A percentile compares a stretch with the other conserved stretches of the same genome.
Evolutionary conservation across 495 filamentous ascomycete genomes (phyloP).

Genomic region (Penicillium chermesinum): DNA sequence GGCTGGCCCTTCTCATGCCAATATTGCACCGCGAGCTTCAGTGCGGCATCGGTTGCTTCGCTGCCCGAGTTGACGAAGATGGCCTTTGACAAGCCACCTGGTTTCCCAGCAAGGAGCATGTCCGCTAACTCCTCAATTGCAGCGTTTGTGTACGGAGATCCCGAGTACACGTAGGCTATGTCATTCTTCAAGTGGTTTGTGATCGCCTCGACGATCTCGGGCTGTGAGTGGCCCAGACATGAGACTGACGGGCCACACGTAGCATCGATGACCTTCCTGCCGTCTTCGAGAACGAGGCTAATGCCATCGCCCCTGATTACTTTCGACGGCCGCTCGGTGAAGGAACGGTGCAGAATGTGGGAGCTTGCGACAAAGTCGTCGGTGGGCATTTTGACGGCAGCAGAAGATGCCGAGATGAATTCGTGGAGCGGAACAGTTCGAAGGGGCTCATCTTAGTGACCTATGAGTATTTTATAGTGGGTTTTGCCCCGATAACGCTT

Average conservation of each 20-base stretch:
- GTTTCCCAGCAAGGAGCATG: slow-evolving; percentile 23
- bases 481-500: too few species aligned
- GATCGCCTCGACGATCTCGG: slow-evolving; percentile 11
- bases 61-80: slow-evolving; percentile 31
- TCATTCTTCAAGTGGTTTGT: slow-evolving; percentile 8
- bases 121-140: slow-evolving; percentile 27
- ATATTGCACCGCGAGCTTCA: slow-evolving; percentile 49
- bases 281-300: slow-evolving; percentile 36
- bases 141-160: slow-evolving; percentile 10
- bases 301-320: slow-evolving; percentile 17
- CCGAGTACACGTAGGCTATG: slow-evolving; percentile 16
- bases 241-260: slow-evolving; percentile 29
- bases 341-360: slow-evolving; percentile 24
- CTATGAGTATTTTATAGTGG: neutral
- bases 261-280: slow-evolving; percentile 50
- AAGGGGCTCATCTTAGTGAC: too few species aligned
- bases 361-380: slow-evolving; percentile 10
- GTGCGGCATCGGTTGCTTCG: slow-evolving; percentile 56
- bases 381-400: slow-evolving; percentile 2
- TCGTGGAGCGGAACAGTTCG: neutral
- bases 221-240: slow-evolving; percentile 26
- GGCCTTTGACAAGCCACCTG: slow-evolving; percentile 24
- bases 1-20: slow-evolving; percentile 25
- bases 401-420: neutral
- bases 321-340: slow-evolving; percentile 14